phyloP scores from a whole-genome alignment of 768 basidiomycete species.

The Melanogaster broomeanus region DNA sequence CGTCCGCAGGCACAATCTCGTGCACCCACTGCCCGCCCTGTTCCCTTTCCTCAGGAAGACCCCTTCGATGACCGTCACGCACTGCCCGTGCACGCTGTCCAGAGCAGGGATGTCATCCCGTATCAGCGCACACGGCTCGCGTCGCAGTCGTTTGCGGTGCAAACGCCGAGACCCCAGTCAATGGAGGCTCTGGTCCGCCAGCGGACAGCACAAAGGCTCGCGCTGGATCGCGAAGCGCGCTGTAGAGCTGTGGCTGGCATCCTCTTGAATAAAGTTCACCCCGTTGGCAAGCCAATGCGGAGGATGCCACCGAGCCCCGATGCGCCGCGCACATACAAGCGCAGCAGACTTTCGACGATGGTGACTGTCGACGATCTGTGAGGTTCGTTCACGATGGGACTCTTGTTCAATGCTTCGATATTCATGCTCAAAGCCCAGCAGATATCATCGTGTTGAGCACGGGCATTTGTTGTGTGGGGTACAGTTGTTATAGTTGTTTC shows the following conservation, averaged over 20 bases:
- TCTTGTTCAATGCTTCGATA: not conserved
- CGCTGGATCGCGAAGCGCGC: conserved; percentile 41
- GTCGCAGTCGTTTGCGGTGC: conserved; percentile 26
- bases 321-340: conserved; percentile 45
- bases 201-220: conserved; percentile 32
- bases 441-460: conserved; percentile 16
- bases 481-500: not conserved
- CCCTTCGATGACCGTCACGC: conserved; percentile 29
- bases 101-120: conserved; percentile 9
- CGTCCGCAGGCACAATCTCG: conserved; percentile 15
- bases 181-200: conserved; percentile 31
- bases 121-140: conserved; percentile 31
- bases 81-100: conserved; percentile 8
- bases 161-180: conserved; percentile 22
- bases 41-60: conserved; percentile 23
- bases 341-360: conserved; percentile 53
- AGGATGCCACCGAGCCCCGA: conserved; percentile 33
- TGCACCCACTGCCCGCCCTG: conserved; percentile 14
- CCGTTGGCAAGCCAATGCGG: conserved; percentile 55
- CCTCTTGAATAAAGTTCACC: conserved; percentile 53
- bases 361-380: conserved; percentile 45
- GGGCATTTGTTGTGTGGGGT: not conserved
- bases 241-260: conserved; percentile 60
- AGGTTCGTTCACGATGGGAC: conserved; percentile 9
- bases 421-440: conserved; percentile 1